Conservation (phyloP, 192 early-diverging fungal genomes). For the Gaertneriomyces sp. region DNA sequence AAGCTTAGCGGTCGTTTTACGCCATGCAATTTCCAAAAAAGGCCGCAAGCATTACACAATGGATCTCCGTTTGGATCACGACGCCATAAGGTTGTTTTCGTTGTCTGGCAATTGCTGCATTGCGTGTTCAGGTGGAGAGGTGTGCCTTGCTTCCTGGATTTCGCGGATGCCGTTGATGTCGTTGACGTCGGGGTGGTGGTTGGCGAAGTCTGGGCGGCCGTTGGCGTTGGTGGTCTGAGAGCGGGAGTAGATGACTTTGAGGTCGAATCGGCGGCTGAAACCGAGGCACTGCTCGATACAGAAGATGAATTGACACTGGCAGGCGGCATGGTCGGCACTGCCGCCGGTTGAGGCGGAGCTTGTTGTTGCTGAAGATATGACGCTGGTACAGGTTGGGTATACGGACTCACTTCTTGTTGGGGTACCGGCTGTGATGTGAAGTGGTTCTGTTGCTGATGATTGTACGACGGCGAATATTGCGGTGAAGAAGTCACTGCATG, state of each 20-base stretch:
- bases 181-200: not conserved
- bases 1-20: conserved; percentile 81
- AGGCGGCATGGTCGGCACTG: not conserved
- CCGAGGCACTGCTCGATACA: not conserved
- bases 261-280: not conserved
- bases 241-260: conserved; percentile 2
- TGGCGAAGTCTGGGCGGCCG: not conserved
- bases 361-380: too few relatives aligned
- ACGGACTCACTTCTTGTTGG: too few relatives aligned
- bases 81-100: conserved; percentile 94
- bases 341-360: not conserved
- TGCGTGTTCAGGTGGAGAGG: conserved; percentile 17
- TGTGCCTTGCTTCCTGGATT: conserved; percentile 1
- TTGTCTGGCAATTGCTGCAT: conserved; percentile 81
- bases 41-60: conserved; percentile 95
- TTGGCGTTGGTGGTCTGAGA: conserved; percentile 6
- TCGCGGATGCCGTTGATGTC: not conserved
- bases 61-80: conserved; percentile 83
- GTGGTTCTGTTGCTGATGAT: too few relatives aligned
- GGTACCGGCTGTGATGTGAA: too few relatives aligned
- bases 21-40: conserved; percentile 92
- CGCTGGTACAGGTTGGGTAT: too few relatives aligned
- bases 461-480: too few relatives aligned
- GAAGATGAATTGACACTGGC: not conserved
- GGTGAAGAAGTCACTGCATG: too few relatives aligned